Evolutionary conservation across 768 basidiomycete genomes (phyloP).

Genomic region (Dictyophora rubrovolvata): DNA sequence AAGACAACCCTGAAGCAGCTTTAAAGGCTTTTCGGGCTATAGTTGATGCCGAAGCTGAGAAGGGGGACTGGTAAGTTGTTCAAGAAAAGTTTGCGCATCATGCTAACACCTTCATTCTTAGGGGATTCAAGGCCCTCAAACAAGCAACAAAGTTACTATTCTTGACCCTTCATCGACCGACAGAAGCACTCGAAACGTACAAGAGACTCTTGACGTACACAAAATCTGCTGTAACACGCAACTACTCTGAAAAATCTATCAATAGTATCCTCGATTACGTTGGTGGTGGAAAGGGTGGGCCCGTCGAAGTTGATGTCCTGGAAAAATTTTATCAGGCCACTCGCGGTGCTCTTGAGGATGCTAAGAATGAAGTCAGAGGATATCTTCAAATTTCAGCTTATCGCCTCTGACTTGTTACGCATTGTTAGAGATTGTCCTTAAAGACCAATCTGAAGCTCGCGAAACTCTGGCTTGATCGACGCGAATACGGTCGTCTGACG

Average conservation of each 20-base stretch:
- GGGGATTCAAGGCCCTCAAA: conserved; percentile 99
- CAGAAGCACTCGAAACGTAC: conserved; percentile 81
- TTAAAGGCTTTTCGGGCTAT: conserved; percentile 83
- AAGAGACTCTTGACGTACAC: conserved; percentile 83
- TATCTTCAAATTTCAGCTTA: not conserved
- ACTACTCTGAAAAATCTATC: conserved; percentile 97
- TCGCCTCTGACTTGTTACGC: not conserved
- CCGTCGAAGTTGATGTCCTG: conserved; percentile 60
- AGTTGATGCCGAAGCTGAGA: conserved; percentile 83
- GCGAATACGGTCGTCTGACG: conserved; percentile 77
- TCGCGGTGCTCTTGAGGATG: conserved; percentile 79
- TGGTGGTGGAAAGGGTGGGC: conserved; percentile 43
- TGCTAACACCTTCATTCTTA: conserved; percentile 21
- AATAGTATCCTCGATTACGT: conserved; percentile 98
- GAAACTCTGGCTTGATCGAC: conserved; percentile 92
- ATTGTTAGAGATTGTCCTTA: conserved; percentile 68
- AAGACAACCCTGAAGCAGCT: conserved; percentile 87
- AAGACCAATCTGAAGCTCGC: conserved; percentile 97
- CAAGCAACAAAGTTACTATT: conserved; percentile 94
- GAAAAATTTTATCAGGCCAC: conserved; percentile 96
- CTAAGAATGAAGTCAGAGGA: conserved; percentile 80
- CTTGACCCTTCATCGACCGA: conserved; percentile 64
- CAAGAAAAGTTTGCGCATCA: not conserved
- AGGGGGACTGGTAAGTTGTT: conserved; percentile 76
- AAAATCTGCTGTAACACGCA: conserved; percentile 88